Percentiles rank a stretch among this genome's conserved stretches.
phyloP scores from a whole-genome alignment of 2,329 filamentous ascomycete genomes.

The Paecilomyces formosus region DNA sequence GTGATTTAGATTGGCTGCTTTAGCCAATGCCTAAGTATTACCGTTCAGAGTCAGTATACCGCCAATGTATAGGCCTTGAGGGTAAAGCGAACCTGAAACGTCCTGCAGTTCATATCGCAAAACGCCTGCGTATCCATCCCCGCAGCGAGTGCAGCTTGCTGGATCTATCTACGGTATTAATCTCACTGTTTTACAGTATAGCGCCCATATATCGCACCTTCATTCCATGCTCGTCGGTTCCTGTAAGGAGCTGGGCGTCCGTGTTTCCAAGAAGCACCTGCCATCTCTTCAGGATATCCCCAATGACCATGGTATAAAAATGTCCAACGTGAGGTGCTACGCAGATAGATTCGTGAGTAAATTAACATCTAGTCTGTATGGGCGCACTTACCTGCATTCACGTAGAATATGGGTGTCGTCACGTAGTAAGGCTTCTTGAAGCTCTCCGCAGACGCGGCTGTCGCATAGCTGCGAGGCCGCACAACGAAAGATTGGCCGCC shows the following conservation, averaged over 20 bases:
- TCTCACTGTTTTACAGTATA: slow-evolving; percentile 1
- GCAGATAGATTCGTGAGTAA: slow-evolving; percentile 1
- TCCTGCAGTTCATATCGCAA: slow-evolving; percentile 74
- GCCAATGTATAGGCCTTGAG: not conserved
- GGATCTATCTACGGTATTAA: slow-evolving; percentile 49
- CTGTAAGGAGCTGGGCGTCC: slow-evolving; percentile 70
- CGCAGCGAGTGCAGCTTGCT: slow-evolving; percentile 69
- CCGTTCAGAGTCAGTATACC: not conserved
- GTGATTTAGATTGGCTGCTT: slow-evolving; percentile 61
- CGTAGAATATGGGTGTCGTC: slow-evolving; percentile 97
- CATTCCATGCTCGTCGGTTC: slow-evolving; percentile 95
- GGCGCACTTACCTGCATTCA: slow-evolving; percentile 69
- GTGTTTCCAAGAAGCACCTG: slow-evolving; percentile 63
- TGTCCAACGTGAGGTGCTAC: slow-evolving; percentile 89
- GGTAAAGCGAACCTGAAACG: slow-evolving; percentile 54
- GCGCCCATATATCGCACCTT: slow-evolving; percentile 46
- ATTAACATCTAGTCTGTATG: not conserved
- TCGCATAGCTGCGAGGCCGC: slow-evolving; percentile 22
- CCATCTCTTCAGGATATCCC: slow-evolving; percentile 91
- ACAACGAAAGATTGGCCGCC: slow-evolving; percentile 9
- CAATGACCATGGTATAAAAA: slow-evolving; percentile 83
- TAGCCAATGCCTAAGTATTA: slow-evolving; percentile 54
- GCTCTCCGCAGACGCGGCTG: slow-evolving; percentile 13
- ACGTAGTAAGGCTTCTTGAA: slow-evolving; percentile 79
- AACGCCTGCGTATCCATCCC: slow-evolving; percentile 71